A percentile compares a stretch with the other conserved stretches of the same genome.
phyloP scores from a whole-genome alignment of 768 basidiomycete species.

The Phlegmacium glaucopus region DNA sequence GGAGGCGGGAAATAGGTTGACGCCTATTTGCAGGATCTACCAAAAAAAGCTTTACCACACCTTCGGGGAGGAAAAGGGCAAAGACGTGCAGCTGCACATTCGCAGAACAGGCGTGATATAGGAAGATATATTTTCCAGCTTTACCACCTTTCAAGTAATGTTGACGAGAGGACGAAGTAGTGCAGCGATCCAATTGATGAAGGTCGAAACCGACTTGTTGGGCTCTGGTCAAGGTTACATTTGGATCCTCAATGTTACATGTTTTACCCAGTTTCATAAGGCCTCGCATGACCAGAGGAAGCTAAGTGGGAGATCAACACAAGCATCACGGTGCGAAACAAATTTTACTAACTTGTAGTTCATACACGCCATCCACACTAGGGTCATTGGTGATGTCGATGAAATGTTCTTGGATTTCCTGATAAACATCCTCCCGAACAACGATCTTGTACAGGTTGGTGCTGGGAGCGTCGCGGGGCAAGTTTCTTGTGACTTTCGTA shows the following conservation, averaged over 20 bases:
- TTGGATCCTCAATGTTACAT: slow-evolving; percentile 62
- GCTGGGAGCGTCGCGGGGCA: slow-evolving; percentile 78
- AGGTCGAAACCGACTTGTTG: slow-evolving; percentile 83
- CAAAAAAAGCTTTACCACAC: slow-evolving; percentile 72
- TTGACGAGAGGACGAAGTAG: slow-evolving; percentile 52
- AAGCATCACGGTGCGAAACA: neutral
- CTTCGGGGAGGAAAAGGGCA: slow-evolving; percentile 76
- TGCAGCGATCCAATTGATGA: slow-evolving; percentile 67
- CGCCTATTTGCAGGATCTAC: slow-evolving; percentile 90
- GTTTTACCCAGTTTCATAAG: slow-evolving; percentile 82
- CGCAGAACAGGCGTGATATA: slow-evolving; percentile 82
- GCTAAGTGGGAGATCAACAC: slow-evolving; percentile 36
- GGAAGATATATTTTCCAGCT: slow-evolving; percentile 73
- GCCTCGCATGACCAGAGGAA: slow-evolving; percentile 80
- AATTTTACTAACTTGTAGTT: slow-evolving; percentile 66
- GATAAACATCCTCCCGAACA: slow-evolving; percentile 81
- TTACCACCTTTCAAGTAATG: slow-evolving; percentile 74
- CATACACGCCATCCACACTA: slow-evolving; percentile 92
- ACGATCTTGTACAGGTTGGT: slow-evolving; percentile 79
- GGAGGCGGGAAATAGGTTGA: slow-evolving; percentile 76
- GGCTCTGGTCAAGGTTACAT: slow-evolving; percentile 77
- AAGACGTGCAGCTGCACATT: slow-evolving; percentile 81
- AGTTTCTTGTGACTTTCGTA: slow-evolving; percentile 69
- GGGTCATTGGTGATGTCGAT: slow-evolving; percentile 91
- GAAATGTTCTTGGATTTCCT: slow-evolving; percentile 86